These are phyloP conservation scores for Metarhizium anisopliae DNA, from an alignment of 2,329 filamentous ascomycete species.

Conservation along the genomic window DNA sequence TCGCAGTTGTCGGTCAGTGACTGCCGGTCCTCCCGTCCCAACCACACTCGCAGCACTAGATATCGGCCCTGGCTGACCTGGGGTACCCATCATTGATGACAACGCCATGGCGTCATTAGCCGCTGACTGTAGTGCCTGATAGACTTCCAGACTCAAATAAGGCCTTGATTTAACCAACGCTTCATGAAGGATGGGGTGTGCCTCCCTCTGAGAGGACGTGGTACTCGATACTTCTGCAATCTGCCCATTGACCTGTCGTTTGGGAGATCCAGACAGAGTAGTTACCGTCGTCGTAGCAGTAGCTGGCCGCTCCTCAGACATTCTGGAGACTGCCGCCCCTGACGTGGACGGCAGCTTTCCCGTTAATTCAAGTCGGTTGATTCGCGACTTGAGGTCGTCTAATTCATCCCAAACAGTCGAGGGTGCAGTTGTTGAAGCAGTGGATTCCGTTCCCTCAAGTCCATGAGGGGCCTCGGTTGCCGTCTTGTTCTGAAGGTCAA, in stretches of 20 bases:
- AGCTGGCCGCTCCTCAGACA: conserved; percentile 71
- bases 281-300: conserved; percentile 89
- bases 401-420: conserved; percentile 97
- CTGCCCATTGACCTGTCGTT: conserved; percentile 37
- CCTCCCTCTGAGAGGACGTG: conserved; percentile 40
- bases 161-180: conserved; percentile 72
- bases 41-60: conserved; percentile 58
- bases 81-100: conserved; percentile 66
- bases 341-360: conserved; percentile 81
- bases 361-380: conserved; percentile 80
- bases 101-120: conserved; percentile 74
- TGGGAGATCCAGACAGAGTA: conserved; percentile 83
- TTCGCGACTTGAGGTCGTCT: conserved; percentile 88
- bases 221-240: conserved; percentile 29
- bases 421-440: conserved; percentile 76
- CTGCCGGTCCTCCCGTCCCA: conserved; percentile 37
- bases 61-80: conserved; percentile 59
- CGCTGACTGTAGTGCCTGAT: conserved; percentile 68
- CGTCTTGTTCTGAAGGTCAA: conserved; percentile 23
- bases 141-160: conserved; percentile 62
- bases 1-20: conserved; percentile 75
- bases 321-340: conserved; percentile 65
- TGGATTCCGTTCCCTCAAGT: conserved; percentile 72
- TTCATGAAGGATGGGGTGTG: conserved; percentile 70
- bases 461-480: conserved; percentile 26